A percentile compares a stretch with the other conserved stretches of the same genome.
Conservation (phyloP, 2,329 filamentous ascomycete genomes). For the Sclerotinia borealis region DNA sequence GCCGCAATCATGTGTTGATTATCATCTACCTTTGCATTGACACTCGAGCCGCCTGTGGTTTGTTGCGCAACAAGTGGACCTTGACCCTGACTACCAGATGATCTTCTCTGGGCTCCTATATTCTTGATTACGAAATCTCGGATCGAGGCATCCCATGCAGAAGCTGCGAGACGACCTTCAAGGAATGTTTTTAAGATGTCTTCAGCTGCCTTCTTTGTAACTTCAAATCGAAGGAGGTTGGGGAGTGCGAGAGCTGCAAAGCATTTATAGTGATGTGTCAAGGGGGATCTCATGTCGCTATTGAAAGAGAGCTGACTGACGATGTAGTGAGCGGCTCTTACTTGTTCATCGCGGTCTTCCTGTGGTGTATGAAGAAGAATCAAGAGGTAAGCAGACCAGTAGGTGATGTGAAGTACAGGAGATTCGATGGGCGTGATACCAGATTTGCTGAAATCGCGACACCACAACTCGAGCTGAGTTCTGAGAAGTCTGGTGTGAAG, state of each 20-base stretch:
- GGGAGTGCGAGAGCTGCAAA: constrained; percentile 55
- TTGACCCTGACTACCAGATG: not conserved
- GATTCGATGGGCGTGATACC: constrained; percentile 45
- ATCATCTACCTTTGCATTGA: constrained; percentile 8
- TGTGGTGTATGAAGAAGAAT: constrained; percentile 46
- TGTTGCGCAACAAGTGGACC: not conserved
- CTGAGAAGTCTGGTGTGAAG: constrained; percentile 45
- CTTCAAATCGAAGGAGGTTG: constrained; percentile 50
- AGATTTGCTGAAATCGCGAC: constrained; percentile 54
- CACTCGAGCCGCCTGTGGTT: not conserved
- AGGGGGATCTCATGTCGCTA: constrained; percentile 50
- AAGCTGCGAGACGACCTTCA: constrained; percentile 44
- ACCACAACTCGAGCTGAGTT: constrained; percentile 58
- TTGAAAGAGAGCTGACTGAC: constrained; percentile 52
- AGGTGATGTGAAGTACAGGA: constrained; percentile 58
- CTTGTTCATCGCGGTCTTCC: constrained; percentile 49
- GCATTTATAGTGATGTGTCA: constrained; percentile 61
- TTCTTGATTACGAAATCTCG: constrained; percentile 35
- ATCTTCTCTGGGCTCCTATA: not conserved
- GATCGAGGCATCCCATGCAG: constrained; percentile 53
- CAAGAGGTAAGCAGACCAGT: constrained; percentile 64
- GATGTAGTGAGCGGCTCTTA: constrained; percentile 55
- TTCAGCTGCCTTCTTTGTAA: constrained; percentile 51
- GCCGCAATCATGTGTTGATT: constrained; percentile 24
- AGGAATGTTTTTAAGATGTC: constrained; percentile 50